Percentiles rank a stretch among this genome's conserved stretches.
Evolutionary conservation across 2,329 filamentous ascomycete species (phyloP).

Genomic region (Nigrospora oryzae): DNA sequence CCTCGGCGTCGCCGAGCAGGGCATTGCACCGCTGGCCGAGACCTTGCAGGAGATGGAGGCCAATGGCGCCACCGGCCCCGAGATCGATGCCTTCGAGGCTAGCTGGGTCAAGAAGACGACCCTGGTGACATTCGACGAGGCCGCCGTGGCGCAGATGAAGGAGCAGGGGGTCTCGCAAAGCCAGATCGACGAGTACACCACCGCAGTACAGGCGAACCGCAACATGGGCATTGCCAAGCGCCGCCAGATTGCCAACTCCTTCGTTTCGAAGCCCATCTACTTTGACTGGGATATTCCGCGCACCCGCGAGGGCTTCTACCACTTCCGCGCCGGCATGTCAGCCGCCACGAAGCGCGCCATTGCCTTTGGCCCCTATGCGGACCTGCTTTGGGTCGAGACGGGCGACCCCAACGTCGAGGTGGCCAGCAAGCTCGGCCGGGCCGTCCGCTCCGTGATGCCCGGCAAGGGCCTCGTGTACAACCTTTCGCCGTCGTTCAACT

Average conservation of each 20-base stretch:
- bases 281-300: slow-evolving; percentile 91
- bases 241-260: slow-evolving; percentile 54
- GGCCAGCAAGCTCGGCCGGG: slow-evolving; percentile 63
- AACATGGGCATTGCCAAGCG: slow-evolving; percentile 74
- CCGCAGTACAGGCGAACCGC: slow-evolving; percentile 51
- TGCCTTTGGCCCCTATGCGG: slow-evolving; percentile 84
- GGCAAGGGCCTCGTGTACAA: slow-evolving; percentile 95
- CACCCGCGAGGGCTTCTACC: slow-evolving; percentile 89
- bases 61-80: slow-evolving; percentile 63
- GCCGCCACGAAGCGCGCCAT: slow-evolving; percentile 91
- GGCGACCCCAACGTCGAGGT: slow-evolving; percentile 78
- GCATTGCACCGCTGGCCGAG: slow-evolving; percentile 76
- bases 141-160: slow-evolving; percentile 66
- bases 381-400: slow-evolving; percentile 96
- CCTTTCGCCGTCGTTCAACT: slow-evolving; percentile 94
- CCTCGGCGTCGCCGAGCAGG: slow-evolving; percentile 68
- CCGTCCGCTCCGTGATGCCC: slow-evolving; percentile 63
- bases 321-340: slow-evolving; percentile 74
- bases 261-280: slow-evolving; percentile 49
- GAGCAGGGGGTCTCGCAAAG: slow-evolving; percentile 54
- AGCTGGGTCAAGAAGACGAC: slow-evolving; percentile 81
- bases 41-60: slow-evolving; percentile 85
- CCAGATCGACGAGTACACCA: slow-evolving; percentile 58
- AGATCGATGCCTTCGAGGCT: slow-evolving; percentile 82
- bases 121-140: slow-evolving; percentile 87